Conservation (phyloP, 371 early-diverging fungal genomes). For the Mucor piriformis region DNA sequence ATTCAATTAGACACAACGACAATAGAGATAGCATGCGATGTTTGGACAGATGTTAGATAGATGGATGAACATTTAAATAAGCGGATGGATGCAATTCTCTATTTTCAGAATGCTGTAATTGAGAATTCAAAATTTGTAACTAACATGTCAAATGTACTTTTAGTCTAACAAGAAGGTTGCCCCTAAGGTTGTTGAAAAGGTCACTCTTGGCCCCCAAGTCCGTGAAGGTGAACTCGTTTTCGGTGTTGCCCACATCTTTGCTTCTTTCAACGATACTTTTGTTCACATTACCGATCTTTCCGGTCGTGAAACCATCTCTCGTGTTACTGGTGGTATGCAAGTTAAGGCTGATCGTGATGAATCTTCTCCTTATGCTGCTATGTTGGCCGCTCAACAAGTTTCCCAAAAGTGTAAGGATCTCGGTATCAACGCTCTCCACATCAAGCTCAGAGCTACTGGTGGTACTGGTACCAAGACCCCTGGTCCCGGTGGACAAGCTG, state of each 20-base stretch:
- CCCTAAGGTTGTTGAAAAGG: slow-evolving; percentile 82
- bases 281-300: slow-evolving; percentile 99
- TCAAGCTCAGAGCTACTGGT: slow-evolving; percentile 99
- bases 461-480: slow-evolving; percentile 99
- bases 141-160: background rate
- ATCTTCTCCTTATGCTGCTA: slow-evolving; percentile 99
- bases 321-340: slow-evolving; percentile 99
- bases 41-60: background rate
- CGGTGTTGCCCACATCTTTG: slow-evolving; percentile 99
- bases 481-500: slow-evolving; percentile 99
- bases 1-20: background rate
- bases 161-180: slow-evolving; percentile 75
- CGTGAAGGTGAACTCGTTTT: slow-evolving; percentile 98
- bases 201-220: slow-evolving; percentile 96
- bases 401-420: slow-evolving; percentile 98
- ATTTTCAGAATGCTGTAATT: background rate
- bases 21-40: slow-evolving; percentile 2
- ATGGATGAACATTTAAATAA: slow-evolving; percentile 6
- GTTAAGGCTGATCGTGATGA: slow-evolving; percentile 99
- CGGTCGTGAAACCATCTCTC: slow-evolving; percentile 99
- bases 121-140: background rate
- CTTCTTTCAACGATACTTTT: slow-evolving; percentile 99
- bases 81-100: background rate
- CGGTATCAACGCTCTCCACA: slow-evolving; percentile 99
- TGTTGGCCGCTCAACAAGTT: slow-evolving; percentile 99